phyloP scores from a whole-genome alignment of 83 land plant species.

The Picea abies region DNA sequence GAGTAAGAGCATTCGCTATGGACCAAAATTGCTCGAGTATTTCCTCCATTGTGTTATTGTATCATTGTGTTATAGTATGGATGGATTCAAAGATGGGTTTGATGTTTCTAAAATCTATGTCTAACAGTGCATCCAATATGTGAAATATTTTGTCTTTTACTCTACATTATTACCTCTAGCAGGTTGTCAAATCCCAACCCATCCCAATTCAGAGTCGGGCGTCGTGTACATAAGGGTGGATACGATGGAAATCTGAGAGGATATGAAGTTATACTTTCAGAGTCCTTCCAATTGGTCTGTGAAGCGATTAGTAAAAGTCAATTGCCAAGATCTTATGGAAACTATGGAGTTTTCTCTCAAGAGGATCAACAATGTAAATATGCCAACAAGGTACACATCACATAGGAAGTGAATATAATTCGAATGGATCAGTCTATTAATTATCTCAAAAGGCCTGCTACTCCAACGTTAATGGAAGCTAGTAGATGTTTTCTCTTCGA shows the following conservation, averaged over 20 bases:
- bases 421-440: neutral
- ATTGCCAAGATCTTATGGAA: too few species aligned
- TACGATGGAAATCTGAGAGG: too few species aligned
- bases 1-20: too few species aligned
- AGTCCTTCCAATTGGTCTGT: too few species aligned
- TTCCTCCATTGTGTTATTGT: neutral
- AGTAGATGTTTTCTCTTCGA: neutral
- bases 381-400: too few species aligned
- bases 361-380: too few species aligned
- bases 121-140: neutral
- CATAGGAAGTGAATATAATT: neutral
- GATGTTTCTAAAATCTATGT: neutral
- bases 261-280: too few species aligned
- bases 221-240: too few species aligned
- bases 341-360: too few species aligned
- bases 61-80: neutral
- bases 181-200: neutral
- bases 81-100: neutral
- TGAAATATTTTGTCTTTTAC: neutral
- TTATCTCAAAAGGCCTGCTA: neutral
- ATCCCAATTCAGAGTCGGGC: rapidly evolving
- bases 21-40: neutral
- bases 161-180: neutral
- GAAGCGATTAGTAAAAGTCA: too few species aligned
- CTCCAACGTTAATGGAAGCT: neutral